Evolutionary conservation across 345 rosid species (phyloP), one percentile per base, ranked within the genome.

Genomic region (Sapria himalayana): DNA sequence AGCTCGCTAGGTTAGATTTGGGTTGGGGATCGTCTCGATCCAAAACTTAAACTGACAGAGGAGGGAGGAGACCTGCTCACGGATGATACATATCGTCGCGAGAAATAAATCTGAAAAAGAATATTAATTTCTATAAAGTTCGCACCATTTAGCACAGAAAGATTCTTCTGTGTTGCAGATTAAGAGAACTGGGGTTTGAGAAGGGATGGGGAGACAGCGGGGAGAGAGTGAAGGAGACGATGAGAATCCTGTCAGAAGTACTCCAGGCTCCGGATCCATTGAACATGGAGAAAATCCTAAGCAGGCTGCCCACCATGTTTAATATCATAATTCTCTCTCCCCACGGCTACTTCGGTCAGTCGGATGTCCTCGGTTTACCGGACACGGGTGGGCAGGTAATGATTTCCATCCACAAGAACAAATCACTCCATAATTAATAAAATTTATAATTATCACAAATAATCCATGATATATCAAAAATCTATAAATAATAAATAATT

Each of bases 131-230:
- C n/a, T n/a, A n/a, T n/a, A n/a, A n/a, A n/a, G n/a, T n/a, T n/a
- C n/a, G n/a, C n/a, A n/a, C n/a, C n/a, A n/a, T n/a, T n/a, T n/a
- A n/a, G n/a, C n/a, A n/a, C n/a, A n/a, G n/a, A n/a, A n/a, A n/a
- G n/a, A n/a, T n/a, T 24, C 9, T 6, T 15, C 41, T 35, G 18
- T 10, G 36, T 37, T 37, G 19, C 59, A 85, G 96, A 70, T 70
- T 89, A 48, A 76, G 71, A 60, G 93, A 72, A 41, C 74, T 81
- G 85, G 94, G 98, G 3, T 74, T 89, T 8, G 93, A 89, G 71
- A 82, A 63, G 48, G 98, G 94, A 19, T 82, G 98, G 98, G 98
- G 94, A 12, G 64, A 72, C 29, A 72, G 67, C 0, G 75, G 82
- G 5, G 76, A 63, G 46, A 63, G 65, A 57, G 85, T 54, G 0